These are phyloP conservation scores for Alternaria triticina DNA, from an alignment of 2,329 filamentous ascomycete genomes.

Conservation along the genomic window DNA sequence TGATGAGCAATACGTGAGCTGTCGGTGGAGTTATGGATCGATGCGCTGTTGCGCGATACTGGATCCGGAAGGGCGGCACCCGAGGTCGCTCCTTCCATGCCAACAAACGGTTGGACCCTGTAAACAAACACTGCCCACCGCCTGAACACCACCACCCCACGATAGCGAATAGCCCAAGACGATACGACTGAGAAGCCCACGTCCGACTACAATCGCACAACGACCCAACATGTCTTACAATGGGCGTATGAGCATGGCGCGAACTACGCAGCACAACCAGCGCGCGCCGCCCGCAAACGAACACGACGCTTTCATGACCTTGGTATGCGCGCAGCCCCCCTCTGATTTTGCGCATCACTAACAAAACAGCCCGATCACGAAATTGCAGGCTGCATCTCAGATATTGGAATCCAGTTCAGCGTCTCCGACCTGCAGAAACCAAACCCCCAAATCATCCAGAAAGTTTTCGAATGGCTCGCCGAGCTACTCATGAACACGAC, in stretches of 20 bases:
- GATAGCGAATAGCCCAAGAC: background rate
- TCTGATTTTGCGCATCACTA: conserved; percentile 14
- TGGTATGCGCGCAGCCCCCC: conserved; percentile 44
- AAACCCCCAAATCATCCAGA: conserved; percentile 91
- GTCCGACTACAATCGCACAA: background rate
- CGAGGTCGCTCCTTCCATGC: conserved; percentile 10
- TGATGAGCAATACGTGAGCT: background rate
- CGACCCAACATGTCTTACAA: conserved; percentile 54
- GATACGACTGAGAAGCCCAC: background rate
- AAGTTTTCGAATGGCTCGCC: conserved; percentile 97
- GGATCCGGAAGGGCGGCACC: conserved; percentile 8
- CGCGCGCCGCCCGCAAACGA: conserved; percentile 52
- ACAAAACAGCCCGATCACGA: conserved; percentile 68
- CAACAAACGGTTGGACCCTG: conserved; percentile 11
- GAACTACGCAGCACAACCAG: conserved; percentile 48
- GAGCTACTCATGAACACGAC: conserved; percentile 93
- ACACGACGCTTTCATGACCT: conserved; percentile 58
- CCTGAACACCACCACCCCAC: conserved; percentile 10
- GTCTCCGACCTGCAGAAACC: conserved; percentile 90
- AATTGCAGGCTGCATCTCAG: conserved; percentile 95
- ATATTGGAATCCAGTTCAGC: conserved; percentile 91
- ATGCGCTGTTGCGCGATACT: conserved; percentile 14
- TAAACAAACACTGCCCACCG: conserved; percentile 14
- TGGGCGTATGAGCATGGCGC: conserved; percentile 58
- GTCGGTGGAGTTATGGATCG: conserved; percentile 3